These are phyloP conservation scores for Paecilomyces formosus DNA, from an alignment of 2,329 filamentous ascomycete species.

Conservation along the genomic window DNA sequence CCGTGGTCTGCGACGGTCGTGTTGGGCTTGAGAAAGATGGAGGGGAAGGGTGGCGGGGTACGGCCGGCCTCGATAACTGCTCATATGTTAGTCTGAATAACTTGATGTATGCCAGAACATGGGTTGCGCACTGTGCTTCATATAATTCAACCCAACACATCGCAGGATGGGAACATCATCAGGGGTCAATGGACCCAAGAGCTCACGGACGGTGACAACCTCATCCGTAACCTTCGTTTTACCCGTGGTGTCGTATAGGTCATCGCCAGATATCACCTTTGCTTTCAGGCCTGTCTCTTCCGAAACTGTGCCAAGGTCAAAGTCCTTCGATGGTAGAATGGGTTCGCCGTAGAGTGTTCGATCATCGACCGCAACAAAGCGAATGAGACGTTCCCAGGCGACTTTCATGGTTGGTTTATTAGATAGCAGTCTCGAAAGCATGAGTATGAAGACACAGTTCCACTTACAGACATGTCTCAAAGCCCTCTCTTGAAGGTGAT, in stretches of 20 bases:
- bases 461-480: not conserved
- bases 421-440: not conserved
- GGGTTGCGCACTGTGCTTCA: constrained; percentile 43
- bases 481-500: not conserved
- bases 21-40: constrained; percentile 62
- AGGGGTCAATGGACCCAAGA: constrained; percentile 46
- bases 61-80: constrained; percentile 46
- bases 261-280: constrained; percentile 44
- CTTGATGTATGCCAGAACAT: not conserved
- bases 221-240: constrained; percentile 47
- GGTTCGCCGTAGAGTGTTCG: not conserved
- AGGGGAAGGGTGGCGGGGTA: constrained; percentile 51
- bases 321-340: not conserved
- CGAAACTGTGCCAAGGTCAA: not conserved
- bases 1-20: constrained; percentile 56
- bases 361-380: not conserved
- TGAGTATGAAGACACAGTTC: not conserved
- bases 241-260: constrained; percentile 43
- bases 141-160: constrained; percentile 55
- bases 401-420: not conserved
- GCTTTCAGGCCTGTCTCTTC: constrained; percentile 36
- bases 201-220: constrained; percentile 44
- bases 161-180: constrained; percentile 50
- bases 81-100: not conserved
- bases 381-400: not conserved